Evolutionary conservation across 371 early-diverging fungal species (phyloP).

Genomic region (Mucor velutinosus): DNA sequence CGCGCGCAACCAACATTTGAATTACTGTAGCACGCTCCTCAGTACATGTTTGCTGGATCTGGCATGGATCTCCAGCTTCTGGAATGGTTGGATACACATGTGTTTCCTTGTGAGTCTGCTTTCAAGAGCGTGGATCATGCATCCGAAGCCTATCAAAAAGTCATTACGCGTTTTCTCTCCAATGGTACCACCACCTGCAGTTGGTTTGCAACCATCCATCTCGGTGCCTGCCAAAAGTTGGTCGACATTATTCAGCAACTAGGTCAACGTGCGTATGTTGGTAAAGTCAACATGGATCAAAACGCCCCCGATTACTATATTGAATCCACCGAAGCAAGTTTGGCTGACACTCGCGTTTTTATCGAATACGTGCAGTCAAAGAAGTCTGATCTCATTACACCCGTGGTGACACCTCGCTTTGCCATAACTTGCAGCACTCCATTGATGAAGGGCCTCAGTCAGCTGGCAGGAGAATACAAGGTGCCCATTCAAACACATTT

Average conservation of each 20-base stretch:
- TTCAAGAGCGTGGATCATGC: slow-evolving; percentile 71
- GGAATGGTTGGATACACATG: slow-evolving; percentile 84
- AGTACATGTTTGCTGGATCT: slow-evolving; percentile 84
- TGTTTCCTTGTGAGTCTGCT: slow-evolving; percentile 82
- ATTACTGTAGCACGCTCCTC: slow-evolving; percentile 83
- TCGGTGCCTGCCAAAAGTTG: slow-evolving; percentile 69
- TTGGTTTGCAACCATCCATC: slow-evolving; percentile 91
- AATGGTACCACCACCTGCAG: slow-evolving; percentile 87
- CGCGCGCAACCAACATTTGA: background rate
- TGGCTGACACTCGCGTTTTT: slow-evolving; percentile 72
- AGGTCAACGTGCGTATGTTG: slow-evolving; percentile 92
- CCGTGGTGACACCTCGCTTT: slow-evolving; percentile 91
- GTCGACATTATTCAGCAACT: slow-evolving; percentile 65
- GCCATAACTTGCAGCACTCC: slow-evolving; percentile 77
- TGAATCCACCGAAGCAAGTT: slow-evolving; percentile 67
- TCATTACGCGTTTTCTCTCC: slow-evolving; percentile 68
- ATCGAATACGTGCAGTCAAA: slow-evolving; percentile 57
- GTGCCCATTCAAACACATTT: slow-evolving; percentile 85
- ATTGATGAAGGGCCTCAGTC: slow-evolving; percentile 69
- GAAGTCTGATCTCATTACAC: slow-evolving; percentile 54
- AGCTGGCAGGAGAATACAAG: slow-evolving; percentile 67
- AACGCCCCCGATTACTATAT: slow-evolving; percentile 77
- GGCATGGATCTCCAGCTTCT: slow-evolving; percentile 90
- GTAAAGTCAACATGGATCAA: slow-evolving; percentile 95
- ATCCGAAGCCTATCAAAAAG: slow-evolving; percentile 59